Base-by-base conservation (phyloP, 139 green algal species). In the Volvox reticuliferus region DNA sequence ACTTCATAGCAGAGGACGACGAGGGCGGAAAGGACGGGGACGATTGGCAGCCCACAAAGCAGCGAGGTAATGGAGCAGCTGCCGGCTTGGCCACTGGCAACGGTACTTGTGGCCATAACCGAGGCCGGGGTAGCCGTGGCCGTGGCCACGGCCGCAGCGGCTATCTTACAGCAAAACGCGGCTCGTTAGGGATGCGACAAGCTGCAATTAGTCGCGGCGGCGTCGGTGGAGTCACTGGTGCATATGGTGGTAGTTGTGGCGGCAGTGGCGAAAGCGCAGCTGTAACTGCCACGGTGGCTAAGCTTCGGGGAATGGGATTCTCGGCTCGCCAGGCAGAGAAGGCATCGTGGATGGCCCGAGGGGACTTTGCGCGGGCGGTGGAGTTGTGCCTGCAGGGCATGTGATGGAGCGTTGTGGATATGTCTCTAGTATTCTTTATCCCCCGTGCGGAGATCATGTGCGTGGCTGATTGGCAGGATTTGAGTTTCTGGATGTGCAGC, bases 181-280 rank as follows among this genome's bases (percentile, higher is more conserved):
- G 44, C 9, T 55, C 44, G 44, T 55, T 55, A 55, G 44, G 44
- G 44, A 55, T 55, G 44, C 44, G 44, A 14, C 44, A 55, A 55
- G 44, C 44, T 14, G 44, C 44, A 14, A 55, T 9, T 9, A 55
- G 44, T 55, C 44, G 44, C 44, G 44, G 44, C 44, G 22, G 87
- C 80, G 14, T 79, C 90, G 30, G 93, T 96, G 82, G 91, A 97
- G 85, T 79, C 90, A 17, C 93, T 95, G 87, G 96, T 96, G 13
- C 91, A 91, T 33, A 93, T 91, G 0, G 88, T 83, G 37, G 88
- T 96, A 61, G 71, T 33, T 3, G 67, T 28, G 0, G 71, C 28
- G 30, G 87, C 35, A 0, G 36, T 17, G 78, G 36, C 36, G 78
- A 44, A 32, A 55, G 44, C 13, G 36, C 20, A 24, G 22, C 12